A percentile compares a stretch with the other conserved stretches of the same genome.
phyloP scores from a whole-genome alignment of 2,329 filamentous ascomycete genomes.

The Fragosphaeria purpurea region DNA sequence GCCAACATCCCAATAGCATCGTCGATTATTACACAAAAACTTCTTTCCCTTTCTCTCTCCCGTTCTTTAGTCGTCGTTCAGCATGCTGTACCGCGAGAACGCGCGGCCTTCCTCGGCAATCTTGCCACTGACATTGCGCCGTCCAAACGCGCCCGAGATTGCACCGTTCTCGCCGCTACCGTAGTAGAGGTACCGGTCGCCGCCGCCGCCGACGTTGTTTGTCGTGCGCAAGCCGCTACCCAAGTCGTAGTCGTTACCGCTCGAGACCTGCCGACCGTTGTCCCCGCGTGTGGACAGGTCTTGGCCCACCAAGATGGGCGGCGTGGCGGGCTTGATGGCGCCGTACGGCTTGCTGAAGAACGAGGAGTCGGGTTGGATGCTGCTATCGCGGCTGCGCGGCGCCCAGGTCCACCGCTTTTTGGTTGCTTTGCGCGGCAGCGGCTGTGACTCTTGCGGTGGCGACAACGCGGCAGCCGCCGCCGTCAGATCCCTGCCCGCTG shows the following conservation, averaged over 20 bases:
- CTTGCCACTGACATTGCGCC: conserved; percentile 63
- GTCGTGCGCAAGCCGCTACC: background rate
- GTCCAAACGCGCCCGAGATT: conserved; percentile 21
- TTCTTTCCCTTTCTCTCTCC: background rate
- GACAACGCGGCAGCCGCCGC: background rate
- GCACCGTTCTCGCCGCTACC: background rate
- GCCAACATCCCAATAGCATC: no score
- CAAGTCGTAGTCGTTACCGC: conserved; percentile 45
- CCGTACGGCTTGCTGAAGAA: conserved; percentile 50
- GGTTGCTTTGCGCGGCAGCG: conserved; percentile 4
- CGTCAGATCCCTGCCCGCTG: conserved; percentile 1
- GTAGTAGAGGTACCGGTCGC: conserved; percentile 14
- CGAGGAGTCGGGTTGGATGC: conserved; percentile 37
- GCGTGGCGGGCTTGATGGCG: conserved; percentile 42
- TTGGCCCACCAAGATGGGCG: conserved; percentile 41
- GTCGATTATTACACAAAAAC: no score
- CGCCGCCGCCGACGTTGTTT: conserved; percentile 38
- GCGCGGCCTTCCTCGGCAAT: conserved; percentile 56
- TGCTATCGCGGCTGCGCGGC: conserved; percentile 24
- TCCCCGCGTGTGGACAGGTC: conserved; percentile 17
- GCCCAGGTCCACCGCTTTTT: conserved; percentile 14
- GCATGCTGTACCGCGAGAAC: conserved; percentile 16
- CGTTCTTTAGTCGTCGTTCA: conserved; percentile 9
- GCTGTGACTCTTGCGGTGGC: background rate
- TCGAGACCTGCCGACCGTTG: conserved; percentile 42